Evolutionary conservation across 2,329 filamentous ascomycete genomes (phyloP).

Genomic region (Microsporum canis): DNA sequence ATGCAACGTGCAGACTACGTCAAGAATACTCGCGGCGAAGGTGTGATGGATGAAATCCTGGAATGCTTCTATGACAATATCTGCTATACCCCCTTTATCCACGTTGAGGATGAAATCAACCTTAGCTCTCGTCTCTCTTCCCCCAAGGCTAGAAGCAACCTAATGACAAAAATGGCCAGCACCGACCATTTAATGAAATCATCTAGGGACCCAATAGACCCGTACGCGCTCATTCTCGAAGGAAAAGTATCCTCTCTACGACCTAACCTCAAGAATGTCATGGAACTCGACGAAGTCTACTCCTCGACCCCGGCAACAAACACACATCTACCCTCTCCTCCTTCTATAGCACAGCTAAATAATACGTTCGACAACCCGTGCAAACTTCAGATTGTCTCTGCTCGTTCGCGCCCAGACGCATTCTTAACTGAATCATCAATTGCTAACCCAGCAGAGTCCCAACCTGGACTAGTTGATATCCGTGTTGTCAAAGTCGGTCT

Average conservation of each 20-base stretch:
- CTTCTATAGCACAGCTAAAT: slow-evolving; percentile 73
- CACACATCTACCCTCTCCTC: slow-evolving; percentile 25
- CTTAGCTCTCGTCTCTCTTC: slow-evolving; percentile 56
- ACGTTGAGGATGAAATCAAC: slow-evolving; percentile 84
- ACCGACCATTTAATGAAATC: slow-evolving; percentile 54
- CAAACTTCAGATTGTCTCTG: slow-evolving; percentile 87
- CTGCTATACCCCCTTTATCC: slow-evolving; percentile 94
- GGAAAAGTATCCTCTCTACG: slow-evolving; percentile 71
- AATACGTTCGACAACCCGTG: slow-evolving; percentile 85
- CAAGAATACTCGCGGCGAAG: slow-evolving; percentile 85
- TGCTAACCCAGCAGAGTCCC: slow-evolving; percentile 72
- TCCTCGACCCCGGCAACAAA: slow-evolving; percentile 68
- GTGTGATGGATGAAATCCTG: slow-evolving; percentile 83
- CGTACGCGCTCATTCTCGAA: slow-evolving; percentile 88
- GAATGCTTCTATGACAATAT: slow-evolving; percentile 99
- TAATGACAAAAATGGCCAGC: slow-evolving; percentile 52
- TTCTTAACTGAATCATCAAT: slow-evolving; percentile 84
- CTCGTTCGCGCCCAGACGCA: slow-evolving; percentile 82
- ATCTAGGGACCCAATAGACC: slow-evolving; percentile 78
- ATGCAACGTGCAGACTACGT: slow-evolving; percentile 95
- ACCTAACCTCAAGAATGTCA: slow-evolving; percentile 80
- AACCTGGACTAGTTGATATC: slow-evolving; percentile 90
- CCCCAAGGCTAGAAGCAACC: slow-evolving; percentile 58
- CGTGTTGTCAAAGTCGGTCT: slow-evolving; percentile 94
- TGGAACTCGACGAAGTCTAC: slow-evolving; percentile 85